Evolutionary conservation across 768 basidiomycete genomes (phyloP).

Genomic region (Auriculariales sp.): DNA sequence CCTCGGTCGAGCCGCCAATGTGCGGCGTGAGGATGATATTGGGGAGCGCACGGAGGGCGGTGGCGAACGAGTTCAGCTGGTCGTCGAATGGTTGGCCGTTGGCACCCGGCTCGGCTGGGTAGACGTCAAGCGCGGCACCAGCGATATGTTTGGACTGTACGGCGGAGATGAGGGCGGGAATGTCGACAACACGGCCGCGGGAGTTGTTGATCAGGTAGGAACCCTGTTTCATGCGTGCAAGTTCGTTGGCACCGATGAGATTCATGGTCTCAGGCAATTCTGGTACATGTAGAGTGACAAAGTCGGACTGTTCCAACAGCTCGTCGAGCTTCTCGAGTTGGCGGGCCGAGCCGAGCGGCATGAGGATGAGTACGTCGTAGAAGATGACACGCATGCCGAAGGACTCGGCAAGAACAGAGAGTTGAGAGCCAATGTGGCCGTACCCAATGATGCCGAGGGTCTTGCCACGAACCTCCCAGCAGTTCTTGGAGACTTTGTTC

Average conservation of each 20-base stretch:
- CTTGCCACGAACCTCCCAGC: slow-evolving; percentile 97
- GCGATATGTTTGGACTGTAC: slow-evolving; percentile 80
- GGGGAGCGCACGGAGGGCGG: slow-evolving; percentile 53
- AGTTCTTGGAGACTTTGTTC: slow-evolving; percentile 98
- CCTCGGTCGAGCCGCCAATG: slow-evolving; percentile 97
- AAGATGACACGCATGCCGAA: slow-evolving; percentile 94
- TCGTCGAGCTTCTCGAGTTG: slow-evolving; percentile 70
- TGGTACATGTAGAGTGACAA: slow-evolving; percentile 91
- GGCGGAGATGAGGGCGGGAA: slow-evolving; percentile 73
- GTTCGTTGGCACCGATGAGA: slow-evolving; percentile 68
- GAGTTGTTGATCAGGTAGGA: slow-evolving; percentile 97
- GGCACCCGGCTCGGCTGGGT: slow-evolving; percentile 80
- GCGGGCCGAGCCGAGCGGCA: slow-evolving; percentile 89
- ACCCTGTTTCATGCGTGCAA: slow-evolving; percentile 87
- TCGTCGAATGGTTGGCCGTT: slow-evolving; percentile 88
- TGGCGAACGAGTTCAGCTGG: slow-evolving; percentile 74
- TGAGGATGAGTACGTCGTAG: slow-evolving; percentile 89
- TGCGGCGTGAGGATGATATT: slow-evolving; percentile 97
- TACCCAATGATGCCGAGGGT: slow-evolving; percentile 96
- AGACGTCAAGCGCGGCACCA: slow-evolving; percentile 88
- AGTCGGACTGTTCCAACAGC: slow-evolving; percentile 72
- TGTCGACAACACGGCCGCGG: slow-evolving; percentile 88
- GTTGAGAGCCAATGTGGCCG: slow-evolving; percentile 94
- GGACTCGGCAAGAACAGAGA: slow-evolving; percentile 91
- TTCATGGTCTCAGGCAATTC: slow-evolving; percentile 92